Evolutionary conservation across 2,329 filamentous ascomycete species (phyloP), one percentile per base, ranked within the genome.

Genomic region (Botryosphaeria dothidea): DNA sequence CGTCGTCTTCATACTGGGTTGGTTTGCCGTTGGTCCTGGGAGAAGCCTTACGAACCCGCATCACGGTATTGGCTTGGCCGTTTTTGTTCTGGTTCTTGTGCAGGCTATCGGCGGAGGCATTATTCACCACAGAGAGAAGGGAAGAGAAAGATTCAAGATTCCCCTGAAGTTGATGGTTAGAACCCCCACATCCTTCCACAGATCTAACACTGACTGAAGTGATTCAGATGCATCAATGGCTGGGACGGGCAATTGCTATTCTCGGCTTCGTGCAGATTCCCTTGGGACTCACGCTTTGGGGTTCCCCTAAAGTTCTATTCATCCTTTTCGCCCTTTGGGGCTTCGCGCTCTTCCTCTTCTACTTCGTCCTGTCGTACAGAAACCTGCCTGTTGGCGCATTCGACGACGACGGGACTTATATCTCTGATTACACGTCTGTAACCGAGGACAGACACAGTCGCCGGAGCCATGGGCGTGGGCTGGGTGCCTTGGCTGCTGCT

Each of bases 271-370:
- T 89, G 3, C 95, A 99, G 75, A 87, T 99, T 11, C 91, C 95
- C 0, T 83, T 99, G 0, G 95, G 95, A 0, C 83, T 99, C 52
- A 93, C 93, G 0, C 83, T 99, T 1, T 99, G 97, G 72, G 95
- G 95, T 5, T 97, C 93, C 31, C 94, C 95, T 4, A 88, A 90
- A 72, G 86, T 85, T 41, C 84, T 93, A 3, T 99, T 98, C 75
- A 88, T 99, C 61, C 82, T 98, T 3, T 99, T 91, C 73, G 85
- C 93, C 0, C 68, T 98, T 0, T 94, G 90, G 83, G 90, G 90
- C 75, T 86, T 87, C 29, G 83, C 91, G 19, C 80, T 97, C 36
- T 70, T 97, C 17, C 72, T 93, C 1, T 68, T 88, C 15, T 97
- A 93, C 77, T 96, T 98, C 71, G 82, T 94, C 64, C 81, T 97